Evolutionary conservation across 371 early-diverging fungal genomes (phyloP), one percentile per base, ranked within the genome.

Genomic region (Apophysomyces variabilis): DNA sequence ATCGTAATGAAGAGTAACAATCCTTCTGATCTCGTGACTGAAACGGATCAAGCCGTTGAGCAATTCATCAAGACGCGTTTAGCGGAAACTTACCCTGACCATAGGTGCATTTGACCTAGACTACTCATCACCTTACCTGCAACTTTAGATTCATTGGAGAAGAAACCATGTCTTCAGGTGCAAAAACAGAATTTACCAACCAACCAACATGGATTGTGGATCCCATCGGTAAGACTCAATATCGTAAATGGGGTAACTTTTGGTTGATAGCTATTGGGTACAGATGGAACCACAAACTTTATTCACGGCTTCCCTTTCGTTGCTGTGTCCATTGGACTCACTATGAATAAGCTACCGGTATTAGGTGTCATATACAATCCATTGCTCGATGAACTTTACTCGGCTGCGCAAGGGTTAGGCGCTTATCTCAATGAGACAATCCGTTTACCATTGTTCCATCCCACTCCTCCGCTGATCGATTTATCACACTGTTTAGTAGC

Each of bases 331-430:
- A 94, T 97, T 66, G 96, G 90, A 4, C 69, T 97, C 58, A 84
- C 91, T 6, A 77, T 93, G 62, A 77, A 88, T 66, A 85, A 88
- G 61, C 76, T 84, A 44, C 92, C 93, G 0, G 89, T 91, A 5
- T 85, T 97, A 1, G 98, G 96, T n/a, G 96, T 95, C 18, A 88
- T 97, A 5, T 95, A 89, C 71, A 92, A 95, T 71, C 98, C 98
- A 7, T 82, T 97, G 12, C 75, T 96, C 57, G 79, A 93, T 72
- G 94, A 96, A 75, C 73, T 91, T 12, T 90, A 85, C 67, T 85
- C 92, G 1, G 89, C 89, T 14, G 83, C 75, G 14, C 72, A 82
- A 61, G 90, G 90, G 12, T 69, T 79, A 35, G 95, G 95, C 21
- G 90, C 93, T 4, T 90, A 74, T 65, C 69, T 91, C 37, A 89